Evolutionary conservation across 768 basidiomycete genomes (phyloP), one percentile per base, ranked within the genome.

Genomic region (Xerocomellus amylosporus): DNA sequence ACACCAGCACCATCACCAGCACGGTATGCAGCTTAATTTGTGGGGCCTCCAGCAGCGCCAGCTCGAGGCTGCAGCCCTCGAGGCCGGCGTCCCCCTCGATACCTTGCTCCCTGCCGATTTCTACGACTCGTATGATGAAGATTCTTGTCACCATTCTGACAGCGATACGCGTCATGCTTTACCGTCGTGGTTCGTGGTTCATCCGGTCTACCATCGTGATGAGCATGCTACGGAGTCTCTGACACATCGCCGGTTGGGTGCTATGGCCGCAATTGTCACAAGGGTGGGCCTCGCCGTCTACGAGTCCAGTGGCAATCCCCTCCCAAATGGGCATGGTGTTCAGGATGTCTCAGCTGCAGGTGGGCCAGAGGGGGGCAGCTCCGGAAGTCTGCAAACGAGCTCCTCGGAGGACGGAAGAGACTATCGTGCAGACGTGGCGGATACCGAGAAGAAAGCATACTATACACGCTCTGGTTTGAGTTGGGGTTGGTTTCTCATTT

Each of bases 401-500:
- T 54, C 49, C 9, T 48, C 49, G 5, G 60, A 58, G 14, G 55
- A 54, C 19, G 9, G 38, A 19, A 8, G 38, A 13, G 60, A 69
- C 13, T 71, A 59, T 45, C 62, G 53, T n/a, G 34, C 44, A 2
- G 60, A 58, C 4, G 55, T 69, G 7, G 59, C 3, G 5, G 51
- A 58, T n/a, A 77, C 77, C 31, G 84, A 87, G 62, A 75, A 71
- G 51, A 78, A 75, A 55, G 84, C 86, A 34, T 82, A 85, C 58
- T 74, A 73, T 38, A 70, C 76, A 8, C 83, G 90, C 61, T 75
- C 87, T 42, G 50, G 62, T 2, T 69, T 88, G 19, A 83, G 85
- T 0, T 81, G 82, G 73, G 46, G 66, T 0, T 59, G 87, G 30
- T 92, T 93, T 71, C 63, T 90, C 20, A 59, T 79, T n/a, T 93